A percentile compares a stretch with the other conserved stretches of the same genome.
These are phyloP conservation scores for Ophiorrhiza pumila DNA, from an alignment of 257 asterid genomes.

Conservation along the genomic window DNA sequence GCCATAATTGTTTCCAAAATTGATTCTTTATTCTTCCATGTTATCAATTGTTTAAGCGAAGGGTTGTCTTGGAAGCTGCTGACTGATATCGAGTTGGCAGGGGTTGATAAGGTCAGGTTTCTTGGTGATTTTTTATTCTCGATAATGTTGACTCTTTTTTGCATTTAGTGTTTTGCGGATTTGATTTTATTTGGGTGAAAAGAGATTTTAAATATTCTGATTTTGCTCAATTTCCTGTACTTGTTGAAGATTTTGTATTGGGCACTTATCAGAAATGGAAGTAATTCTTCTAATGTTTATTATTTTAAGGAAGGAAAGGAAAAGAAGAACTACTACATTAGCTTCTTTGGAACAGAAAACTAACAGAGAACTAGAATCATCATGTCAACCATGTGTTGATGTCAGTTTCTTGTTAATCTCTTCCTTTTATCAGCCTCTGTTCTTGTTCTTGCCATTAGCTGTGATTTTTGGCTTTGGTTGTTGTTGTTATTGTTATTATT, in stretches of 20 bases:
- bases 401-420: too few species aligned
- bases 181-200: neutral
- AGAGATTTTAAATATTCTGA: neutral
- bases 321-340: neutral
- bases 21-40: conserved; percentile 11
- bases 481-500: too few species aligned
- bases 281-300: neutral
- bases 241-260: neutral
- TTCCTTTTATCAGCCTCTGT: neutral
- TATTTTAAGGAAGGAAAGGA: neutral
- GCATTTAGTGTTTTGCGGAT: conserved; percentile 1
- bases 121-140: neutral
- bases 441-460: neutral
- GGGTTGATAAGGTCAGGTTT: neutral
- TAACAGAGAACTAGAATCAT: neutral
- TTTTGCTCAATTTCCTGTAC: neutral
- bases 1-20: conserved; percentile 19
- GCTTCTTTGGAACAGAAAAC: neutral
- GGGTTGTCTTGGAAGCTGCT: conserved; percentile 6
- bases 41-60: conserved; percentile 17
- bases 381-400: neutral
- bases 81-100: conserved; percentile 10
- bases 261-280: neutral
- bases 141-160: neutral
- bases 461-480: too few species aligned